A percentile compares a stretch with the other conserved stretches of the same genome.
Conservation (phyloP, 257 asterid species). For the Anisodus acutangulus region DNA sequence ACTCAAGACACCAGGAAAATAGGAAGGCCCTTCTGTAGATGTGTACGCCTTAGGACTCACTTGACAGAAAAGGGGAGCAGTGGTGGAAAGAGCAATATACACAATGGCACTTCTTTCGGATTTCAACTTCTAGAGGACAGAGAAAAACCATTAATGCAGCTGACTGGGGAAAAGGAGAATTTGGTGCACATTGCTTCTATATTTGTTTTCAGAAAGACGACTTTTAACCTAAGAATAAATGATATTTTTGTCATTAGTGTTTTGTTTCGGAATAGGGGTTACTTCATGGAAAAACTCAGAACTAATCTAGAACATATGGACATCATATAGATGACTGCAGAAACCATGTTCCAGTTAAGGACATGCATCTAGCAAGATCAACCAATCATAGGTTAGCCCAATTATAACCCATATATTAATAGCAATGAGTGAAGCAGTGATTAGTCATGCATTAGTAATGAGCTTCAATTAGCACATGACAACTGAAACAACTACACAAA, state of each 20-base stretch:
- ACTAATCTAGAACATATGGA: not conserved
- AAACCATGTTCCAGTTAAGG: not conserved
- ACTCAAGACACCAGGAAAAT: not conserved
- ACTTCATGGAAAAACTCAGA: not conserved
- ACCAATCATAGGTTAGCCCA: slow-evolving; percentile 5
- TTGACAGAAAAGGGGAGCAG: not conserved
- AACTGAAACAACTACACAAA: slow-evolving; percentile 5
- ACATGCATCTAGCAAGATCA: not conserved
- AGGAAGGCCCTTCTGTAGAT: not conserved
- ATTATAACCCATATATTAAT: not conserved
- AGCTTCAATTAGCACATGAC: not conserved
- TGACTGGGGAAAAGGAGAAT: not conserved
- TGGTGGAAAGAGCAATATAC: not conserved
- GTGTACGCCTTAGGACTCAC: not conserved
- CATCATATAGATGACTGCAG: not conserved
- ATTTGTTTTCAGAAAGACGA: slow-evolving; percentile 14
- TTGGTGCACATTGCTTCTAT: not conserved
- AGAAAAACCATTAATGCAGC: not conserved
- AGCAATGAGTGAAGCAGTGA: not conserved
- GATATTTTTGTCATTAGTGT: not conserved
- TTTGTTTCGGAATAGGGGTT: not conserved
- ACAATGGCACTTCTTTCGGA: not conserved
- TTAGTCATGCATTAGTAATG: not conserved
- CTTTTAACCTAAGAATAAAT: not conserved
- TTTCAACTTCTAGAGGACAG: not conserved